Evolutionary conservation across 768 basidiomycete species (phyloP), one percentile per base, ranked within the genome.

Genomic region (Fomitopsis serialis): DNA sequence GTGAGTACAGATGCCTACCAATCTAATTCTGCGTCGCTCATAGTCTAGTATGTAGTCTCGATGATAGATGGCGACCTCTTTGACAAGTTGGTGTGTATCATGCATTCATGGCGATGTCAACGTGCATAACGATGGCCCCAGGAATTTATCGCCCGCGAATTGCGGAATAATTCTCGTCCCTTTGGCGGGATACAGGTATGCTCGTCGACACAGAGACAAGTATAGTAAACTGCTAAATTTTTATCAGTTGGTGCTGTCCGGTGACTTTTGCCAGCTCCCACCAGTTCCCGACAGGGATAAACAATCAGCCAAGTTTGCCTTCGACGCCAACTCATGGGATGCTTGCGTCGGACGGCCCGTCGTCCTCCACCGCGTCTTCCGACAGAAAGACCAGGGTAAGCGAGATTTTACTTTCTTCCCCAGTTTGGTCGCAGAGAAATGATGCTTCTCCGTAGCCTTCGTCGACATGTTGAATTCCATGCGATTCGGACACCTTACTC

Each of bases 261-360:
- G 93, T 4, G 93, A 97, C 65, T 95, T 95, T 67, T 94, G 83
- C 64, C 92, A 97, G 67, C 75, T 97, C 0, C 93, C 93, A 10
- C 93, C 93, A 1, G 89, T 95, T 0, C 74, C 78, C 12, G 73
- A 71, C 32, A 68, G 76, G 58, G 52, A 23, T 1, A 69, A 65
- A 72, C 61, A 71, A 58, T 36, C 76, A 10, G 73, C 83, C 32
- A 71, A 74, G 6, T 96, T 95, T 67, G 84, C 87, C 3, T 95
- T 97, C 64, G 90, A 95, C 51, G 85, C 92, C 0, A 58, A 76
- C 15, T 72, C 76, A n/a, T 96, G 93, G 92, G 61, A 70, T n/a
- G 64, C 68, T 25, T 86, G 89, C 58, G 79, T 96, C 23, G 78
- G 75, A 6, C 62, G 55, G 11, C 77, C 78, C 19, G 61, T 82